Evolutionary conservation across 371 early-diverging fungal genomes (phyloP).

Genomic region (Mortierella sp.): DNA sequence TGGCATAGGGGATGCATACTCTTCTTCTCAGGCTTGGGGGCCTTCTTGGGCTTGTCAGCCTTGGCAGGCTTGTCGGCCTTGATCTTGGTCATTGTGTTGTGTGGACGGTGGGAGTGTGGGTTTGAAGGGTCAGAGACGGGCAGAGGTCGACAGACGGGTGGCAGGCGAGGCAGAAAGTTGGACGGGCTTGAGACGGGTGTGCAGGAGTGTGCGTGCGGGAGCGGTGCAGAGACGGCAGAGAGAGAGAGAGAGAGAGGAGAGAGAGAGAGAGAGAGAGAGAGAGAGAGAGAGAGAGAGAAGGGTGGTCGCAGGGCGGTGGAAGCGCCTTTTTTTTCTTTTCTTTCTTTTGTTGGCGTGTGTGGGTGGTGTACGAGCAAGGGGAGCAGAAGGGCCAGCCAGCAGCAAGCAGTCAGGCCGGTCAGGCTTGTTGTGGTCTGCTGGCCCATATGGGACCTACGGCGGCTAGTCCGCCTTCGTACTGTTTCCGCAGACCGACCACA

Average conservation of each 20-base stretch:
- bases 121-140: not conserved
- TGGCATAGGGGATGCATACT: conserved; percentile 10
- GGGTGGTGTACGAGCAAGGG: not conserved
- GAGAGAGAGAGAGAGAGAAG: not conserved
- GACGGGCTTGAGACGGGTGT: conserved; percentile 1
- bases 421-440: too few species aligned
- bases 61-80: conserved; percentile 6
- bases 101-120: conserved; percentile 3
- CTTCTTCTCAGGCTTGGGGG: conserved; percentile 23
- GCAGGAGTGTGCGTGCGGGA: conserved; percentile 5
- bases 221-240: conserved; percentile 10
- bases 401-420: too few species aligned
- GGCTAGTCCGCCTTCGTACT: too few species aligned
- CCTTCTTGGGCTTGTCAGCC: conserved; percentile 30
- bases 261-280: too few species aligned
- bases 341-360: not conserved
- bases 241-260: not conserved
- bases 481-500: too few species aligned
- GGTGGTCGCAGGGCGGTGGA: not conserved
- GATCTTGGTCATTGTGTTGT: conserved; percentile 21
- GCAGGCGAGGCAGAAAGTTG: not conserved
- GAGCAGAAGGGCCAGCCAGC: not conserved
- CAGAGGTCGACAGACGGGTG: too few species aligned
- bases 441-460: too few species aligned
- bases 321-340: not conserved